Evolutionary conservation across 2,329 filamentous ascomycete species (phyloP).

Genomic region (Colletotrichum sp.): DNA sequence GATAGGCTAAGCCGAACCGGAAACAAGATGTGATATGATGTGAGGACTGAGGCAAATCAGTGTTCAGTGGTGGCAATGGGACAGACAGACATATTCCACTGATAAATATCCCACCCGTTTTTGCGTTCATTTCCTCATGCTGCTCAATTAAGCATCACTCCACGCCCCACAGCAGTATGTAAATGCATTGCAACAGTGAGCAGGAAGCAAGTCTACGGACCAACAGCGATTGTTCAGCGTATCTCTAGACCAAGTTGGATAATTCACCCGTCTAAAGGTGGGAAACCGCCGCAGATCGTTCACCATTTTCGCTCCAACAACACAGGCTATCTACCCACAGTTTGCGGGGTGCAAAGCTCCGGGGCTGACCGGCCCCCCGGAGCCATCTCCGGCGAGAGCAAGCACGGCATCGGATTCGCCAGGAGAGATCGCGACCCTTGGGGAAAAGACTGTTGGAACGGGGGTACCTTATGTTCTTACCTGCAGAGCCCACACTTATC

Average conservation of each 20-base stretch:
- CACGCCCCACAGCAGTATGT: background rate
- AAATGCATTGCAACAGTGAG: background rate
- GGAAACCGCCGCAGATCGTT: background rate
- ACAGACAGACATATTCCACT: background rate
- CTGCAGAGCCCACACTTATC: background rate
- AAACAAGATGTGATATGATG: background rate
- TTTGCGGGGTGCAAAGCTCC: background rate
- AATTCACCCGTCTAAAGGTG: background rate
- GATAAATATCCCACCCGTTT: background rate
- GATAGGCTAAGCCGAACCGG: background rate
- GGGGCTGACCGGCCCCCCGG: background rate
- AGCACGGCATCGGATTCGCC: background rate
- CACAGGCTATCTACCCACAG: background rate
- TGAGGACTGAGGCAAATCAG: background rate
- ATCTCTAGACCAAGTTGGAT: background rate
- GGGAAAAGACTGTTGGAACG: background rate
- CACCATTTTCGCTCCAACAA: background rate
- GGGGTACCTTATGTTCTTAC: background rate
- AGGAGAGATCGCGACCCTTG: background rate
- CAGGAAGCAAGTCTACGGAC: too few relatives aligned
- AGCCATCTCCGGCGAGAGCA: background rate
- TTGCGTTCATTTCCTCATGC: background rate
- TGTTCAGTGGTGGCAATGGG: background rate
- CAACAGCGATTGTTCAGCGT: background rate
- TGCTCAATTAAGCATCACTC: background rate